Evolutionary conservation across 2,329 filamentous ascomycete species (phyloP).

Genomic region (Cordyceps pruinosa): DNA sequence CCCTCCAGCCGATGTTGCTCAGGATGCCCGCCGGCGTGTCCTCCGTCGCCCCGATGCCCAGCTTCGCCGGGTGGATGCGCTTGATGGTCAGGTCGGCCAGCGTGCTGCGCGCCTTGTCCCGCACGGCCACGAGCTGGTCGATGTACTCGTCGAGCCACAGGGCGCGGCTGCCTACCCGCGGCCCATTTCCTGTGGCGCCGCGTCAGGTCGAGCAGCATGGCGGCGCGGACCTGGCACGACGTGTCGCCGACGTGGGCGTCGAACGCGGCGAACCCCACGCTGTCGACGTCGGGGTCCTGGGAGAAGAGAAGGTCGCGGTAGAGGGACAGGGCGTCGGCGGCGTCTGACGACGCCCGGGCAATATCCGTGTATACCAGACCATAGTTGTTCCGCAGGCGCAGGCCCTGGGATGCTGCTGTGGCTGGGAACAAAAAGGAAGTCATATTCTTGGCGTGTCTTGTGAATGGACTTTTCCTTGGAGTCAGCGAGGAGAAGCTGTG

Average conservation of each 20-base stretch:
- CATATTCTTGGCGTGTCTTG: neutral
- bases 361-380: neutral
- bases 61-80: neutral
- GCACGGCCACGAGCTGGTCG: neutral
- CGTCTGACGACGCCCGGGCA: neutral
- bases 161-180: neutral
- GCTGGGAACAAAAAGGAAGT: neutral
- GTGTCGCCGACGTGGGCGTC: neutral
- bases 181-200: neutral
- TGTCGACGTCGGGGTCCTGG: neutral
- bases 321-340: neutral
- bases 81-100: neutral
- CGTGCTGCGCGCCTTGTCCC: neutral
- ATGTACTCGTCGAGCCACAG: neutral
- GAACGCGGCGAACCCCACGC: neutral
- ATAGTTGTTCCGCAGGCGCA: neutral
- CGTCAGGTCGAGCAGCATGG: neutral
- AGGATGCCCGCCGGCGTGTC: neutral
- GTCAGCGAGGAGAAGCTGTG: neutral
- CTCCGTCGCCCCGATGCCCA: neutral
- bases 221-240: neutral
- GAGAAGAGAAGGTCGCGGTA: neutral
- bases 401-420: neutral
- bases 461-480: too few species aligned
- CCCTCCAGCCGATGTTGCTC: neutral